Base-by-base conservation (phyloP, 192 early-diverging fungal species). In the Coemansia sp. region DNA sequence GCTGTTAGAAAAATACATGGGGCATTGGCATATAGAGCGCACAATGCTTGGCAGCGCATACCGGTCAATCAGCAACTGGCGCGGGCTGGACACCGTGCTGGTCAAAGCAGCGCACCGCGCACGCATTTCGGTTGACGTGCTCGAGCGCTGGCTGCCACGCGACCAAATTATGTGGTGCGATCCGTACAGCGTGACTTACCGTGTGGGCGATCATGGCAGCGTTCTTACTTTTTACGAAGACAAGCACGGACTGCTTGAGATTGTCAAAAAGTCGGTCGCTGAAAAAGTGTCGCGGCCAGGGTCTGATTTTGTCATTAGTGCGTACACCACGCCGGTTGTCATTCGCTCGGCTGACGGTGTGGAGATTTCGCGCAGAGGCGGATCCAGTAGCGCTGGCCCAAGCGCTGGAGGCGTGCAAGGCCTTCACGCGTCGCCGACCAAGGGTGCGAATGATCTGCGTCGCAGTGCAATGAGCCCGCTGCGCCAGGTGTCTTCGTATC, bases 141-240 rank as follows among this genome's bases (percentile, higher is more conserved):
- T 90, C 15, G 83, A 84, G 56, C 63, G 74, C 7, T 72, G 78
- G 28, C 66, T 90, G 52, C 89, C 89, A 17, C 84, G 82, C 42
- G 89, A 90, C 73, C 68, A 88, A 15, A 83, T 88, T 38, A 65
- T 90, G 12, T 90, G 89, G 89, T 84, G 88, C 49, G 89, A 90
- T 58, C 89, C 89, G 24, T 84, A 85, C 66, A 79, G 71, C 36
- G 89, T 90, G 24, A 85, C 89, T 2, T 90, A 87, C 76, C 79
- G 87, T 5, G 81, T 87, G 40, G 87, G 89, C 28, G 89, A 90
- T 63, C 84, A 87, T 60, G 86, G 87, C n/a, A 75, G 82, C 15
- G 82, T 88, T 56, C 82, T 82, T 68, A 85, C 85, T 7, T 60
- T 90, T 24, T 90, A 82, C 67, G 84, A 88, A 65, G 86, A 88